phyloP scores from a whole-genome alignment of 129 eudicot species.

The Sambucus nigra region DNA sequence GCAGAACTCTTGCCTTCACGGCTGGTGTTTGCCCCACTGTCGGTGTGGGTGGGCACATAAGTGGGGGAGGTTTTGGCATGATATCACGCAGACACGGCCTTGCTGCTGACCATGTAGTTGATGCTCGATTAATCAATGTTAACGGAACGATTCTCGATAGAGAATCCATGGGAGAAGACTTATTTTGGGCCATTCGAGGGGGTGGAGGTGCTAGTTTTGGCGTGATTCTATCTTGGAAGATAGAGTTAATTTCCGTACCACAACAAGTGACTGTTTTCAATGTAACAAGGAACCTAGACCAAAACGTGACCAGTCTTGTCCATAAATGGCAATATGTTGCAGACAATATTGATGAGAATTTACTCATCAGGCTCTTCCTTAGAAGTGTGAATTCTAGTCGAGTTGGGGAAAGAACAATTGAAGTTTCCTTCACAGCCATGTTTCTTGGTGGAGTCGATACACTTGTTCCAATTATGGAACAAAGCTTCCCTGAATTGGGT shows the following conservation, averaged over 20 bases:
- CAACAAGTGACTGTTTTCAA: neutral
- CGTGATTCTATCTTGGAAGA: neutral
- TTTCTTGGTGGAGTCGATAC: slow-evolving; percentile 17
- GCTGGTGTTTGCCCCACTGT: neutral
- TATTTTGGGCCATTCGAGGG: neutral
- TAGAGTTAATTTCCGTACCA: neutral
- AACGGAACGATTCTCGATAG: neutral
- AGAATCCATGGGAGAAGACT: slow-evolving; percentile 1
- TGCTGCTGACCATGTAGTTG: neutral
- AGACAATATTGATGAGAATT: neutral
- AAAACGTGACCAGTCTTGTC: neutral
- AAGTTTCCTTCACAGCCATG: slow-evolving; percentile 12
- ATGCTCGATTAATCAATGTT: neutral
- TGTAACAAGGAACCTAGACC: neutral
- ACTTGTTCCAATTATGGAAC: slow-evolving; percentile 12
- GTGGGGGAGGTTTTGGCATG: slow-evolving; percentile 9
- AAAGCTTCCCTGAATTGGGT: slow-evolving; percentile 22
- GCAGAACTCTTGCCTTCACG: neutral
- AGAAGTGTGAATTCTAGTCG: neutral
- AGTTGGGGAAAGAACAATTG: neutral
- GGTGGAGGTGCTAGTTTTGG: slow-evolving; percentile 2
- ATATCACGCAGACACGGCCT: slow-evolving; percentile 3
- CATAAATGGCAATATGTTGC: neutral
- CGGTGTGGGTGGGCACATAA: neutral
- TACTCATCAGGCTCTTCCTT: neutral